Evolutionary conservation across 2,329 filamentous ascomycete genomes (phyloP).

Genomic region (Parastagonospora nodorum): DNA sequence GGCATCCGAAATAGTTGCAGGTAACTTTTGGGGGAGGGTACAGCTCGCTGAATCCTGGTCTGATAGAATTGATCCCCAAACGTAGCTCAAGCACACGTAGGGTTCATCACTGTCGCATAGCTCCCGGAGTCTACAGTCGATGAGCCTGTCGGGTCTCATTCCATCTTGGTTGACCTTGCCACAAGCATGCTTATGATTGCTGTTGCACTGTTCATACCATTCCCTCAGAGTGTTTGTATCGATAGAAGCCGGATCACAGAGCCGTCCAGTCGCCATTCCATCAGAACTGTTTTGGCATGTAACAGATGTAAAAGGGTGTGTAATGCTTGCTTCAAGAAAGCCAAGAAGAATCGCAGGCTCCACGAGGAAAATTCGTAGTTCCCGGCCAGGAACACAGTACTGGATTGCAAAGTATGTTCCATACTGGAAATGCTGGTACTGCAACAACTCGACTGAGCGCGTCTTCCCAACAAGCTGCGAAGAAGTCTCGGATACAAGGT

Average conservation of each 20-base stretch:
- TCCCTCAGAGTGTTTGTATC: background rate
- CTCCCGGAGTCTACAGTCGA: background rate
- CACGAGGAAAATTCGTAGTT: no score
- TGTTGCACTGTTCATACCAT: background rate
- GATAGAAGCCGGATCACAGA: no score
- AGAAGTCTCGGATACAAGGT: background rate
- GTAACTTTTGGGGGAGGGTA: background rate
- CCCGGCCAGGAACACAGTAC: no score
- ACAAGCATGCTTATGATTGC: background rate
- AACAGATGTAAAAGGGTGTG: no score
- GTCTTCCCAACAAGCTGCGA: no score
- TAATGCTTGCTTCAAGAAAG: no score
- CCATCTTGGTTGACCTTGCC: background rate
- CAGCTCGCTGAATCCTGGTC: background rate
- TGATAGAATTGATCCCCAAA: background rate
- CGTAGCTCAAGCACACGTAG: conserved; percentile 4
- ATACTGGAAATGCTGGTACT: no score
- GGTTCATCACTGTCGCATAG: background rate
- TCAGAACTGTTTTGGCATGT: no score
- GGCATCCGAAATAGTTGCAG: background rate
- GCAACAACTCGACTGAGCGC: no score
- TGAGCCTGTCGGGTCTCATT: background rate
- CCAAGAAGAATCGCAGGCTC: no score
- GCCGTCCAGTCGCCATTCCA: no score
- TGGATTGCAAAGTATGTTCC: no score